Base-by-base conservation (phyloP, 192 early-diverging fungal species). In the Coemansia sp. region DNA sequence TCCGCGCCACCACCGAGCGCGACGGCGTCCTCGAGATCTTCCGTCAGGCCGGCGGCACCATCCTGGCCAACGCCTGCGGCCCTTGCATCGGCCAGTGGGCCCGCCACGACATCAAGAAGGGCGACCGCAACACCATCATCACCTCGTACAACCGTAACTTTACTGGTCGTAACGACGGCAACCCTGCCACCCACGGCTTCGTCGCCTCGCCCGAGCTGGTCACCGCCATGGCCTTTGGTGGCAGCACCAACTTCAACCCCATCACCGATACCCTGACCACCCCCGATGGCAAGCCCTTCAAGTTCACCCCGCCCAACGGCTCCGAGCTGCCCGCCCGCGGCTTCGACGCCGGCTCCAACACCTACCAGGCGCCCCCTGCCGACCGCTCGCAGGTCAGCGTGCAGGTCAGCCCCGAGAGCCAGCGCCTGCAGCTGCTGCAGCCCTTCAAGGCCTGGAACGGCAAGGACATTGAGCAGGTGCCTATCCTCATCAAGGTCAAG, bases 91-190 rank as follows among this genome's bases (percentile, higher is more conserved):
- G 95, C 58, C 93, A 95, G 79, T 98, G 95, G 95, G 93, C 95
- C 71, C 95, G 95, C 68, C 70, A 91, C 60, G 95, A 98, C 77
- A 81, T 94, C 59, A 86, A 88, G 81, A 94, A 95, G 85, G 93
- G 93, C 65, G 89, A 90, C 44, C 87, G 88, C 79, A 98, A 98
- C 87, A 90, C 92, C 15, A 98, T 98, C 79, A 83, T 98, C 73
- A 98, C 93, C 67, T 95, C 93, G 40, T 98, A 95, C 83, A 98
- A 98, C 87, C 88, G 95, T 76, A 98, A 98, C 87, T 98, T 98
- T 76, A 95, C 93, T 45, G 95, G 90, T 49, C 91, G 95, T 85
- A 98, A 98, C 81, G 95, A 98, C 75, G 91, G 88, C 65, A 95
- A 95, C 87, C 93, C 95, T 34, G 82, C 85, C 53, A 98, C 95